These are phyloP conservation scores for Stereum hirsutum DNA, from an alignment of 1,284 basidiomycete species.

Conservation along the genomic window DNA sequence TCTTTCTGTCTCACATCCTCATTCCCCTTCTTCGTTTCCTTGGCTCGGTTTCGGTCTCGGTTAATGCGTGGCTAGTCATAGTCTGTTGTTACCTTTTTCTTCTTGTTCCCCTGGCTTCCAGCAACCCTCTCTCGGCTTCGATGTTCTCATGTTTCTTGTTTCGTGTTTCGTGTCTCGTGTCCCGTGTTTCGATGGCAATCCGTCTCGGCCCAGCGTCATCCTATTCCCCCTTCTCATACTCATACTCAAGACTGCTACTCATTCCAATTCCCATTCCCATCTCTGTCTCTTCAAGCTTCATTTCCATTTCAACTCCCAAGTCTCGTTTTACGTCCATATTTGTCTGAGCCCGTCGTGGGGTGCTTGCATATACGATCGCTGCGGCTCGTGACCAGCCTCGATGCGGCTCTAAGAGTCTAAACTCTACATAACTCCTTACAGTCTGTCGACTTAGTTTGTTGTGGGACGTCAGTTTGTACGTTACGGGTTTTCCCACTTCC, in stretches of 20 bases:
- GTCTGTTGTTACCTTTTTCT: background rate
- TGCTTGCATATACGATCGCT: too few relatives aligned
- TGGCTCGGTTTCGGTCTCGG: too few relatives aligned
- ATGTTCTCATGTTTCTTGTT: background rate
- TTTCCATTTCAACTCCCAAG: background rate
- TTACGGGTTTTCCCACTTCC: too few relatives aligned
- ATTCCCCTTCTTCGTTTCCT: too few relatives aligned
- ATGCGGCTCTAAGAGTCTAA: too few relatives aligned
- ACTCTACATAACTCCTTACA: too few relatives aligned
- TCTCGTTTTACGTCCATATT: too few relatives aligned
- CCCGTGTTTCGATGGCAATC: background rate
- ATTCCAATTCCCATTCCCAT: background rate
- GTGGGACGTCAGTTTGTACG: too few relatives aligned
- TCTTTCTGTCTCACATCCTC: too few relatives aligned
- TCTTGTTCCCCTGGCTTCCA: background rate
- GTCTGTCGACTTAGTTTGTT: too few relatives aligned
- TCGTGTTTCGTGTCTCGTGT: background rate
- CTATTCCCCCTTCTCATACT: background rate
- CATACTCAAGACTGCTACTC: background rate
- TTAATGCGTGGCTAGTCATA: background rate
- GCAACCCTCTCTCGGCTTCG: background rate
- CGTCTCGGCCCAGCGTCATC: background rate
- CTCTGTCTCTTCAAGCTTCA: background rate
- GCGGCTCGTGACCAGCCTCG: too few relatives aligned
- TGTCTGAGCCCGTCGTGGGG: too few relatives aligned